Evolutionary conservation across 306 rosid species (phyloP).

Genomic region (Prunus padus): DNA sequence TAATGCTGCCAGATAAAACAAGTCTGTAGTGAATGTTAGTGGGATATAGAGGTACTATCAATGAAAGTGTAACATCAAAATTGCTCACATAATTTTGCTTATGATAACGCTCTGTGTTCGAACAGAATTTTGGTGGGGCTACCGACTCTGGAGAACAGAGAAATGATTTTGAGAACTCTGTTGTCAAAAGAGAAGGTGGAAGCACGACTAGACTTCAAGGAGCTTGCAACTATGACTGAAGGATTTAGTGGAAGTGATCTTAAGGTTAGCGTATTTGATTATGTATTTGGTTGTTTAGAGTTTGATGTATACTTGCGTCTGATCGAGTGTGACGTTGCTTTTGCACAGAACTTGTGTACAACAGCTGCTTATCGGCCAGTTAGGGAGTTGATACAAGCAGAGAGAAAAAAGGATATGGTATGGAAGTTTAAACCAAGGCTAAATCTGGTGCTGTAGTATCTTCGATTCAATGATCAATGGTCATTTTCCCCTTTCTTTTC

Average conservation of each 20-base stretch:
- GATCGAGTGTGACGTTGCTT: constrained; percentile 13
- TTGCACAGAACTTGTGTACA: constrained; percentile 72
- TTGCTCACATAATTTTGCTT: background rate
- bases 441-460: background rate
- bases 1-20: background rate
- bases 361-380: constrained; percentile 95
- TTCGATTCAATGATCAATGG: constrained; percentile 7
- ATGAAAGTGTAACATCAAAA: background rate
- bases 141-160: constrained; percentile 85
- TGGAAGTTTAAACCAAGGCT: background rate
- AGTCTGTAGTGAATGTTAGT: background rate
- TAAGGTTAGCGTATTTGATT: constrained; percentile 46
- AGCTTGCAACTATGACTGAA: constrained; percentile 77
- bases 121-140: constrained; percentile 91
- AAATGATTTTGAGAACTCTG: constrained; percentile 72
- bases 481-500: background rate
- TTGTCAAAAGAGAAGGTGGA: constrained; percentile 70
- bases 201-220: constrained; percentile 60
- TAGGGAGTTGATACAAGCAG: constrained; percentile 79
- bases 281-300: background rate
- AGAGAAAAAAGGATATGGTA: constrained; percentile 73
- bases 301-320: constrained; percentile 9
- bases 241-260: constrained; percentile 96
- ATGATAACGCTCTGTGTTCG: background rate
- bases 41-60: background rate